Evolutionary conservation across 2,329 filamentous ascomycete species (phyloP), one percentile per base, ranked within the genome.

Genomic region (Elsinoe australis): DNA sequence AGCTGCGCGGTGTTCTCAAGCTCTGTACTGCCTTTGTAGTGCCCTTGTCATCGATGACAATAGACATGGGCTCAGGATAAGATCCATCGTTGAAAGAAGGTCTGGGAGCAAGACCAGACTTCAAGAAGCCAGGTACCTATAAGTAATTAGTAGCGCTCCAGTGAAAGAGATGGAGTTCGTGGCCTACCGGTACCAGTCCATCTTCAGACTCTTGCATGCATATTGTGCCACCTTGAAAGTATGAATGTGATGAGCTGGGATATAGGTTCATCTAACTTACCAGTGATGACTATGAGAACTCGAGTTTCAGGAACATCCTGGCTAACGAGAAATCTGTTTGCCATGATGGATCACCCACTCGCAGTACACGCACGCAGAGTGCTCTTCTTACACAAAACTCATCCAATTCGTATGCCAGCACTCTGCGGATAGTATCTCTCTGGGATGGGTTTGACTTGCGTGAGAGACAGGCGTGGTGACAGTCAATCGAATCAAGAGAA

Each of bases 251-350:
- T 15, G 39, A 14, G 28, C 5, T 21, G 10, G 31, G 19, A 8
- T 15, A 5, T 3, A 21, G 21, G 29, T 15, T 10, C 41, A 47
- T 19, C 50, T n/a, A 67, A 69, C 48, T 64, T 69, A 62, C 86
- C 88, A 9, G 89, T 95, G 71, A 94, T 90, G 65, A 95, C 86
- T 59, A 95, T 84, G 55, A 95, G 73, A 9, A 95, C 85, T 51
- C 85, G 76, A 18, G 86, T 87, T 64, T 94, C 87, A 8, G 83
- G 83, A 10, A 49, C 28, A 26, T 49, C 35, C 28, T 49, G 32
- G 21, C 32, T 32, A 14, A 45, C 46, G 6, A 35, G 28, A 12
- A 18, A 6, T 34, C 14, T 18, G 18, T 22, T 35, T 4, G 26
- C 31, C 44, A 47, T 47, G 29, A n/a, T 24, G 12, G 15, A 12